phyloP scores from a whole-genome alignment of 2,329 filamentous ascomycete species.

The Xylariaceae sp. region DNA sequence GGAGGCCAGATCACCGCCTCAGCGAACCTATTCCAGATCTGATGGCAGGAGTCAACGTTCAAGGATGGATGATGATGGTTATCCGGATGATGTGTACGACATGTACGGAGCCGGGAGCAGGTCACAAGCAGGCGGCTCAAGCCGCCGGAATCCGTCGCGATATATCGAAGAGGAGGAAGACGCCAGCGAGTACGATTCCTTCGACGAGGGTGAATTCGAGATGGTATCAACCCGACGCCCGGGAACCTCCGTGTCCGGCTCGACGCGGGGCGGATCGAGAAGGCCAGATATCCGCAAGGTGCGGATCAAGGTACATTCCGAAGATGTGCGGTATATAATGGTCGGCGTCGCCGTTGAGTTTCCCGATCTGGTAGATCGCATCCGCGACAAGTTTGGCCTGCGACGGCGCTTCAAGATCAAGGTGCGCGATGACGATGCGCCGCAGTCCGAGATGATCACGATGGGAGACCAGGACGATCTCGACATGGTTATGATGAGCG shows the following conservation, averaged over 20 bases:
- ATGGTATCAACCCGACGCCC: slow-evolving; percentile 64
- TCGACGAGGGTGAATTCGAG: slow-evolving; percentile 80
- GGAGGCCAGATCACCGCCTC: slow-evolving; percentile 50
- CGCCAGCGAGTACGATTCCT: slow-evolving; percentile 71
- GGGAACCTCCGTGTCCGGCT: slow-evolving; percentile 51
- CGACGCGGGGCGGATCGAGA: slow-evolving; percentile 58
- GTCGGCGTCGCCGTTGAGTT: slow-evolving; percentile 74
- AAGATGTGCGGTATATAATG: slow-evolving; percentile 93
- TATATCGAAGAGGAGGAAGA: slow-evolving; percentile 83
- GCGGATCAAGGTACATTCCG: slow-evolving; percentile 87
- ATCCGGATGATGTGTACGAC: slow-evolving; percentile 72
- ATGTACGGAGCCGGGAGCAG: slow-evolving; percentile 54
- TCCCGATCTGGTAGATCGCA: slow-evolving; percentile 73
- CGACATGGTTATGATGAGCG: slow-evolving; percentile 78
- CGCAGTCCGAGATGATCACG: slow-evolving; percentile 88
- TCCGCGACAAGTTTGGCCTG: slow-evolving; percentile 85
- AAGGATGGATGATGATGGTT: slow-evolving; percentile 63
- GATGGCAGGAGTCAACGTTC: slow-evolving; percentile 39
- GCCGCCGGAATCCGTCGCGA: slow-evolving; percentile 53
- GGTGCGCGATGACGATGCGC: slow-evolving; percentile 76
- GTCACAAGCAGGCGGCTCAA: slow-evolving; percentile 43
- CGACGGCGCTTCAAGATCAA: slow-evolving; percentile 83
- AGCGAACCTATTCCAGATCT: slow-evolving; percentile 48
- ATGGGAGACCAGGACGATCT: slow-evolving; percentile 96
- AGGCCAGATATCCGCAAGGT: slow-evolving; percentile 74